Evolutionary conservation across 805 yeast species (phyloP), one percentile per base, ranked within the genome.

Genomic region (Kodamaea fukazawae): DNA sequence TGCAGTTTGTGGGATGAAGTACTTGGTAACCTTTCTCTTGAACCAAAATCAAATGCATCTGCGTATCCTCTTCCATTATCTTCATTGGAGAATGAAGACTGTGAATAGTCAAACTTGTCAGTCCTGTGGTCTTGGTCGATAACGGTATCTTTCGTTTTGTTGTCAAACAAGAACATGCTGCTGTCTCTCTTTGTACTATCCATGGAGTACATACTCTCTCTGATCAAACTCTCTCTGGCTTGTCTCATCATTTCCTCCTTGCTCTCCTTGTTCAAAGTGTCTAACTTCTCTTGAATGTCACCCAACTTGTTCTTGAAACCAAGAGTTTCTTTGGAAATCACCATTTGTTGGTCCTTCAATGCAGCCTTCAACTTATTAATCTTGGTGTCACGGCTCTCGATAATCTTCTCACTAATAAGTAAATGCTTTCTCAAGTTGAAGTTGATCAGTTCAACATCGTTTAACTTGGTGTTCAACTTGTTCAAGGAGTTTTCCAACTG

Each of bases 401-500:
- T 72, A 43, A 83, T 70, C 45, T 76, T 71, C 42, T 77, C 77
- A 29, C 78, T 67, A 3, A 79, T 65, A 18, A 67, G 65, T 13
- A 82, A 63, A 48, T 83, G 87, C 48, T 71, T 76, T 36, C 76
- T 67, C 25, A 84, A 60, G 36, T 73, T 65, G 22, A 69, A 60
- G 53, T 84, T 84, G 53, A 81, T 82, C n/a, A 67, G 58, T 44
- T 81, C 83, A 23, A 82, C 72, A 44, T 83, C 85, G 36, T 70
- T 70, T 40, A 83, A 70, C 41, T 81, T 80, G n/a, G 63, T 66
- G 13, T 76, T 70, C 45, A 84, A 70, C 44, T 73, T 80, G 32
- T 73, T 74, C 13, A 84, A 60, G 1, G 86, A 71, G 34, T 71
- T 69, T 49, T 82, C 86, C 38, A 84, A 57, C 8, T 75, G 71